A percentile compares a stretch with the other conserved stretches of the same genome.
These are phyloP conservation scores for Bisporella sp. DNA, from an alignment of 2,329 filamentous ascomycete genomes.

Conservation along the genomic window DNA sequence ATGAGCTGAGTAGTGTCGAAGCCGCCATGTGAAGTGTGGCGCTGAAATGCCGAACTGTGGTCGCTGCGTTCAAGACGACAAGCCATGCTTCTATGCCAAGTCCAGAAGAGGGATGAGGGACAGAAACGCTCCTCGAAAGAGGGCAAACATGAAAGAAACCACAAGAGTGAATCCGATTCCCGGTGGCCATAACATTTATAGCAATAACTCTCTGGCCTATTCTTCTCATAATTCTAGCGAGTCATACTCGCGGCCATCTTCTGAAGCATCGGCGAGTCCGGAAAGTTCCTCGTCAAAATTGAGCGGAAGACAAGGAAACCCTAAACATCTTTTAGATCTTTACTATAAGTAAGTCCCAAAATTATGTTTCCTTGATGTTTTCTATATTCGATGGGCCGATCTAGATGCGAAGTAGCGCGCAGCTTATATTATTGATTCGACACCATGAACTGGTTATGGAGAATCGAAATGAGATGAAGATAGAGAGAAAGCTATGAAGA, in stretches of 20 bases:
- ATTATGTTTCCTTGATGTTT: no score
- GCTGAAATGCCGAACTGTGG: constrained; percentile 35
- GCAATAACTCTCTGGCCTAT: constrained; percentile 4
- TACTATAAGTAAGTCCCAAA: no score
- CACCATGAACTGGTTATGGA: not conserved
- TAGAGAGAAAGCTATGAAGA: not conserved
- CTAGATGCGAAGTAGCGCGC: no score
- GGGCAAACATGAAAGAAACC: constrained; percentile 8
- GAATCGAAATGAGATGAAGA: no score
- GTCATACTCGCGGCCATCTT: no score
- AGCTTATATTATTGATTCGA: not conserved
- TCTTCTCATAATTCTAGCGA: not conserved
- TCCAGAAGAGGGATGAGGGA: constrained; percentile 37
- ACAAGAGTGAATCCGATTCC: constrained; percentile 3
- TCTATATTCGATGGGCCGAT: no score
- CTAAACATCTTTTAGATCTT: no score
- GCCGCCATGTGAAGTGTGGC: constrained; percentile 39
- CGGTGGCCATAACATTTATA: constrained; percentile 4
- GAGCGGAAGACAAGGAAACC: no score
- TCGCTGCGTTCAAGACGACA: constrained; percentile 34
- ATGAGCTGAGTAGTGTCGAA: constrained; percentile 19
- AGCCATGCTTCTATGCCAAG: constrained; percentile 40
- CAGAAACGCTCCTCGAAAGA: constrained; percentile 15
- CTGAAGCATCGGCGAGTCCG: no score
- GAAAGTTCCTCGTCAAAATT: no score